Percentiles rank a stretch among this genome's conserved stretches.
These are phyloP conservation scores for Leccinum ochraceum DNA, from an alignment of 768 basidiomycete genomes.

Conservation along the genomic window DNA sequence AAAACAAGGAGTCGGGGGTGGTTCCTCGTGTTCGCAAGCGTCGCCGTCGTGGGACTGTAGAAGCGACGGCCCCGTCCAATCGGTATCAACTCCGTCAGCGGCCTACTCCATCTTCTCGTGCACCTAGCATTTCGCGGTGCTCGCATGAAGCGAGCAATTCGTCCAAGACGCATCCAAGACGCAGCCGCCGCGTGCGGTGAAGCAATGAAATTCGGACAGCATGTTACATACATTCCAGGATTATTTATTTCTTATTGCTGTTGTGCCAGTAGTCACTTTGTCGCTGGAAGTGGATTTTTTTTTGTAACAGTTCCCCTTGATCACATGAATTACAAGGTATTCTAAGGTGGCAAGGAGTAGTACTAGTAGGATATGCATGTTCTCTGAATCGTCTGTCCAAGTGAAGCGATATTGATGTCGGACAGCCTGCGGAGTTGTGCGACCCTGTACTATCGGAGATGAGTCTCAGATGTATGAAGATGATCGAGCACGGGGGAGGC, in stretches of 20 bases:
- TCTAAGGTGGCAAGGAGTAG: not conserved
- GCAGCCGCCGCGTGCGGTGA: slow-evolving; percentile 17
- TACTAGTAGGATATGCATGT: not conserved
- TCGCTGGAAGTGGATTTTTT: slow-evolving; percentile 9
- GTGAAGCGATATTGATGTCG: not conserved
- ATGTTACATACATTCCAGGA: slow-evolving; percentile 6
- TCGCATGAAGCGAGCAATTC: slow-evolving; percentile 15
- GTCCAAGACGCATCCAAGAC: slow-evolving; percentile 17
- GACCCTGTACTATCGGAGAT: not conserved
- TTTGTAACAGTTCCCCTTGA: not conserved
- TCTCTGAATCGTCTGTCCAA: not conserved
- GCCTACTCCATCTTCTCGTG: slow-evolving; percentile 20
- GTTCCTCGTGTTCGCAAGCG: slow-evolving; percentile 11
- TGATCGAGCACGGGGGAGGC: not conserved
- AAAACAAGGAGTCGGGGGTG: slow-evolving; percentile 8
- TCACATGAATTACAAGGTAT: not conserved
- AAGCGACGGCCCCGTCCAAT: slow-evolving; percentile 11
- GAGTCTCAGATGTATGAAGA: not conserved
- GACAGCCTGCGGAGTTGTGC: not conserved
- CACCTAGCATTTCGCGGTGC: slow-evolving; percentile 20
- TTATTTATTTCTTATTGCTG: slow-evolving; percentile 41
- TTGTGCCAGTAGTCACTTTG: slow-evolving; percentile 23
- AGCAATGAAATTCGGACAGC: not conserved
- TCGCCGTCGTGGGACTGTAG: slow-evolving; percentile 10
- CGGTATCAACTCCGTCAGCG: slow-evolving; percentile 35